Conservation (phyloP, 2,329 filamentous ascomycete species). For the Lecanicillium sp. region DNA sequence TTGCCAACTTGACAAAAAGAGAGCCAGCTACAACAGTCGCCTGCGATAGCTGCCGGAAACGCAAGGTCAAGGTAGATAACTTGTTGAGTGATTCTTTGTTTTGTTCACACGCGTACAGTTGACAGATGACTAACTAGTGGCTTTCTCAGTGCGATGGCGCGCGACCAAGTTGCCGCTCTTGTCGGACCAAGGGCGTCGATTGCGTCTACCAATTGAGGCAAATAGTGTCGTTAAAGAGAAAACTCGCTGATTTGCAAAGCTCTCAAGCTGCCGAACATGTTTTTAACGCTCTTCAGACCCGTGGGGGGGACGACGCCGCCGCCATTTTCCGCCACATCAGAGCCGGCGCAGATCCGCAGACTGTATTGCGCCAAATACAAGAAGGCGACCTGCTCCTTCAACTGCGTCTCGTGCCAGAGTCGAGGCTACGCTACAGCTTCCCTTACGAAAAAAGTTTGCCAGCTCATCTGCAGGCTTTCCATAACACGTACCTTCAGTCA, state of each 20-base stretch:
- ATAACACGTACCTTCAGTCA: constrained; percentile 20
- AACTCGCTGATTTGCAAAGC: not conserved
- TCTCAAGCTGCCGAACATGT: not conserved
- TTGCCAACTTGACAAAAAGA: too few relatives aligned
- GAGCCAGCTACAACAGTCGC: constrained; percentile 14
- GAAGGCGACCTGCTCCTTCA: constrained; percentile 34
- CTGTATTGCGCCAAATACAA: constrained; percentile 29
- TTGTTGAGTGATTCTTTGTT: too few relatives aligned
- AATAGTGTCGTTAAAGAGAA: not conserved
- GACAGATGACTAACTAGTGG: not conserved
- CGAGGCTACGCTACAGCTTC: constrained; percentile 33
- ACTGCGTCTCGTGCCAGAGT: constrained; percentile 31
- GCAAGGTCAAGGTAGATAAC: constrained; percentile 18
- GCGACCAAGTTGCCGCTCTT: not conserved
- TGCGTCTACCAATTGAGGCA: not conserved
- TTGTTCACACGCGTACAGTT: too few relatives aligned
- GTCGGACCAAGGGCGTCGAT: not conserved
- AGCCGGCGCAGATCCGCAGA: constrained; percentile 24
- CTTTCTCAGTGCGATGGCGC: not conserved
- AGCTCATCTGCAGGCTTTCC: not conserved
- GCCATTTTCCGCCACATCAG: constrained; percentile 30
- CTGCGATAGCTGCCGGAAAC: constrained; percentile 18
- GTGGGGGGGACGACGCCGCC: constrained; percentile 25
- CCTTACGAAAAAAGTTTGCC: constrained; percentile 27
- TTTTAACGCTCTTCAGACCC: constrained; percentile 14